A percentile compares a stretch with the other conserved stretches of the same genome.
Evolutionary conservation across 257 asterid genomes (phyloP).

Genomic region (Catharanthus roseus): DNA sequence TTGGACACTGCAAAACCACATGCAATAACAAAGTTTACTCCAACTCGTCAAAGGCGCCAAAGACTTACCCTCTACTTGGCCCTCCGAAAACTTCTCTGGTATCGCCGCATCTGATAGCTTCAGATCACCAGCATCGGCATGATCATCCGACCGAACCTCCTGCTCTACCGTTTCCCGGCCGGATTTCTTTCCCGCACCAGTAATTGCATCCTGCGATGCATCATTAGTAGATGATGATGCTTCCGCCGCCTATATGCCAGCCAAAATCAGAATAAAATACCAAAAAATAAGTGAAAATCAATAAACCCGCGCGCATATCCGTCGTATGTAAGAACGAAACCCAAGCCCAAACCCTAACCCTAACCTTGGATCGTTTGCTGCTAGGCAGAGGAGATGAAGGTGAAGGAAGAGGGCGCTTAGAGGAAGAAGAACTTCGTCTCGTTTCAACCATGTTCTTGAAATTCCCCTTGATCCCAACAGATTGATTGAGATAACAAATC

Average conservation of each 20-base stretch:
- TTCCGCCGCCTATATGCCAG: constrained; percentile 60
- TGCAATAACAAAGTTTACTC: constrained; percentile 18
- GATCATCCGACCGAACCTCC: constrained; percentile 69
- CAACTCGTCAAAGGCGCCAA: constrained; percentile 21
- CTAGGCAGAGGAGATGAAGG: constrained; percentile 49
- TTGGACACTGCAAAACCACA: constrained; percentile 2
- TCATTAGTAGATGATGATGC: constrained; percentile 56
- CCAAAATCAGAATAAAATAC: neutral
- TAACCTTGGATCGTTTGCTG: constrained; percentile 88
- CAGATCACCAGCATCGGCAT: constrained; percentile 32
- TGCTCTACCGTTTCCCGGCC: constrained; percentile 37
- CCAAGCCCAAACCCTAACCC: constrained; percentile 18
- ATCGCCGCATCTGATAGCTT: constrained; percentile 38
- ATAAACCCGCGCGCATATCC: constrained; percentile 11
- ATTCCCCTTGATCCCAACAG: constrained; percentile 10
- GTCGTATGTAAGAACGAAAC: neutral
- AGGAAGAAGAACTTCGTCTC: constrained; percentile 71
- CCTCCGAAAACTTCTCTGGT: constrained; percentile 38
- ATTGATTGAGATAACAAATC: constrained; percentile 2
- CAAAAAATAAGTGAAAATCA: neutral
- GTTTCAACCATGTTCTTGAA: constrained; percentile 71
- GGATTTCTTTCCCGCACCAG: constrained; percentile 27
- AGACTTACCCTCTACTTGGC: constrained; percentile 43
- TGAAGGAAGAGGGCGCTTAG: constrained; percentile 62
- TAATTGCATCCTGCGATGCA: constrained; percentile 33